Evolutionary conservation across 2,329 filamentous ascomycete species (phyloP), one percentile per base, ranked within the genome.

Genomic region (Hymenoscyphus infarciens): DNA sequence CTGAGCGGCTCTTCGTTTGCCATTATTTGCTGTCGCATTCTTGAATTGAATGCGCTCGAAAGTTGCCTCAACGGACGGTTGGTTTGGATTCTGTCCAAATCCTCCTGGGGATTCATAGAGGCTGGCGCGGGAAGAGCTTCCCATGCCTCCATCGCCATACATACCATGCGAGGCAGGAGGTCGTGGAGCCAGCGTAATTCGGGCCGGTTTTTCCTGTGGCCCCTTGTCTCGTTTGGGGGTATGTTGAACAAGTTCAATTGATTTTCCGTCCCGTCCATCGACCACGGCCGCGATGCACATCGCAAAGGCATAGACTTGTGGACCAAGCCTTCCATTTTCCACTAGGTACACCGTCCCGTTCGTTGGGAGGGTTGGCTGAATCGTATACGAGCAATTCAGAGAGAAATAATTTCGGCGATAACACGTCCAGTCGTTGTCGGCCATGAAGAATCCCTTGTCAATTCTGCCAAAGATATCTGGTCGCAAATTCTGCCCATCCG

Each of bases 1-100:
- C 68, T 91, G 88, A 54, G 88, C 86, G 2, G 88, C 87, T 56
- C 88, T 80, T 67, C 88, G 80, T 73, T 90, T 90, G 57, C 88
- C 88, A 66, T 91, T 91, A 74, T 91, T 91, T 29, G 87, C 87
- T 0, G 88, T 91, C 1, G 88, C 88, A 61, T 86, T 87, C 68
- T 90, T 89, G 78, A 91, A 91, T 68, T 91, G 88, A 42, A 91
- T 89, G 2, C 88, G 83, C 71, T 91, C 88, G 71, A 90, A 91
- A 0, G 72, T 74, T n/a, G 70, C 69, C 64, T 75, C 73, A 0
- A 64, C 69, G 3, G 68, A 61, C 2, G 72, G 72, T 49, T 70
- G 68, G 45, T 66, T 71, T 19, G 71, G 67, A 19, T 67, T 69
- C 57, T 67, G 69, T 13, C 61, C 62, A 38, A 70, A 72, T 11